These are phyloP conservation scores for Verticillium nubilum DNA, from an alignment of 2,329 filamentous ascomycete species.

Conservation along the genomic window DNA sequence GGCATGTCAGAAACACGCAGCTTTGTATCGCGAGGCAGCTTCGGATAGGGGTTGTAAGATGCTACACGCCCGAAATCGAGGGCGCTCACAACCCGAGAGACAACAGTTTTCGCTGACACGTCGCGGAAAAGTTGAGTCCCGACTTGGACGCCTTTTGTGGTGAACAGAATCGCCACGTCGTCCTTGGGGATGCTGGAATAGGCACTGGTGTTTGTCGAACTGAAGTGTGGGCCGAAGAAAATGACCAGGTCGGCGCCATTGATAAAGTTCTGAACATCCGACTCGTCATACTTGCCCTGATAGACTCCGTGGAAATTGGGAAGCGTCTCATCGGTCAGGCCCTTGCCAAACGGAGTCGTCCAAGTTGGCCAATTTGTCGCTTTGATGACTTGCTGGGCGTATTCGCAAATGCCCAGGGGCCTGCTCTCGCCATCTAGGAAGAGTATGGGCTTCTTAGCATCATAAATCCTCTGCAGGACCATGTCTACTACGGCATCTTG, in stretches of 20 bases:
- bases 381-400: conserved; percentile 35
- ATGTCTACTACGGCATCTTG: conserved; percentile 22
- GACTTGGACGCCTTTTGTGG: conserved; percentile 23
- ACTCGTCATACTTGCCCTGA: conserved; percentile 32
- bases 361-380: conserved; percentile 40
- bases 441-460: conserved; percentile 41
- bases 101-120: conserved; percentile 14
- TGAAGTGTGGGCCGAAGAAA: conserved; percentile 39
- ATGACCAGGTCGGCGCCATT: conserved; percentile 37
- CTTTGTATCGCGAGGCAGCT: conserved; percentile 19
- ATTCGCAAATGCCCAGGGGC: conserved; percentile 30
- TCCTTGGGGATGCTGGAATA: conserved; percentile 29
- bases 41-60: conserved; percentile 18
- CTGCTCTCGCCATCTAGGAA: conserved; percentile 46
- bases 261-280: conserved; percentile 28
- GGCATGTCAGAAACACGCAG: conserved; percentile 11
- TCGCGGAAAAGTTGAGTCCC: conserved; percentile 24
- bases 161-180: conserved; percentile 25
- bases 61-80: conserved; percentile 17
- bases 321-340: conserved; percentile 40
- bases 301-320: conserved; percentile 45
- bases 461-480: conserved; percentile 35
- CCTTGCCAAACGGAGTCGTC: conserved; percentile 41
- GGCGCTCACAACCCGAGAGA: conserved; percentile 14
- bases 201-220: conserved; percentile 37